Conservation (phyloP, 306 rosid genomes). For the Casuarina equisetifolia region DNA sequence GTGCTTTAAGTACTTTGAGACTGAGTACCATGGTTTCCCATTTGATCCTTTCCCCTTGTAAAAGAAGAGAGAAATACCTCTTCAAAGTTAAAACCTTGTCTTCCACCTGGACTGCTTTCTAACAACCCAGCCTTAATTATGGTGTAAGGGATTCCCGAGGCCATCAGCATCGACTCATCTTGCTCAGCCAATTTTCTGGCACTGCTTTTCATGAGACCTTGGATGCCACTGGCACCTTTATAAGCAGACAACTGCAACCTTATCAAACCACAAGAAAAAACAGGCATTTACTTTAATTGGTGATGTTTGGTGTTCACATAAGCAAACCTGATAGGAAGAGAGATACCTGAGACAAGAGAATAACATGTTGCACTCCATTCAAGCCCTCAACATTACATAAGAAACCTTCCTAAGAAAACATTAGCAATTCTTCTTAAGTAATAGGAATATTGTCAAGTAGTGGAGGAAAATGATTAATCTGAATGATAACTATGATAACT, state of each 20-base stretch:
- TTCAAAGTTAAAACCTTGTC: constrained; percentile 79
- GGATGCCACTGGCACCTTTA: constrained; percentile 71
- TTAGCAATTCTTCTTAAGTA: neutral
- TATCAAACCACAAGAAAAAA: constrained; percentile 51
- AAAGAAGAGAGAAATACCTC: constrained; percentile 47
- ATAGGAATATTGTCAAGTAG: neutral
- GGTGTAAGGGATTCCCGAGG: constrained; percentile 80
- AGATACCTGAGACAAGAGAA: constrained; percentile 83
- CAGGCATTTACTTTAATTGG: neutral
- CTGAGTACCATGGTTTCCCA: neutral
- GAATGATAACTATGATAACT: neutral
- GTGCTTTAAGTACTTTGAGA: constrained; percentile 10
- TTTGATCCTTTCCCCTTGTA: constrained; percentile 4
- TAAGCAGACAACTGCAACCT: constrained; percentile 87
- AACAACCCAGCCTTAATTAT: constrained; percentile 67
- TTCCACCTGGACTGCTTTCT: constrained; percentile 71
- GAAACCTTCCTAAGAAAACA: constrained; percentile 73
- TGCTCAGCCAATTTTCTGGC: constrained; percentile 74
- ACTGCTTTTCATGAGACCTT: constrained; percentile 70
- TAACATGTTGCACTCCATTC: constrained; percentile 74
- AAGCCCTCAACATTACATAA: constrained; percentile 60
- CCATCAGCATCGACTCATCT: constrained; percentile 59
- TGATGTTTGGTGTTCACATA: neutral
- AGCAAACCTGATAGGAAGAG: constrained; percentile 2
- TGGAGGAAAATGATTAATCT: neutral